Evolutionary conservation across 257 asterid genomes (phyloP).

Genomic region (Oldenlandia corymbosa): DNA sequence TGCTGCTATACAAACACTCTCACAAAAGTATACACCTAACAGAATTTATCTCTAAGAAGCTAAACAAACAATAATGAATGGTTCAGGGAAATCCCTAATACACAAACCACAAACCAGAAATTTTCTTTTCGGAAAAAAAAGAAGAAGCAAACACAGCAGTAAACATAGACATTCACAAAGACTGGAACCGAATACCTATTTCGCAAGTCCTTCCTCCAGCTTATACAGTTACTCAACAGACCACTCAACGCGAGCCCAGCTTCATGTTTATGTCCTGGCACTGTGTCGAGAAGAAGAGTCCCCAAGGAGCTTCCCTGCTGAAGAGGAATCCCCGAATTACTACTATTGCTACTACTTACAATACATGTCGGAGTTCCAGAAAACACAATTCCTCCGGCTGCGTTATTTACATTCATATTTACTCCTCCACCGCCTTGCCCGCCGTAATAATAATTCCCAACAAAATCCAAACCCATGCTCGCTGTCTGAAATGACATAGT

Average conservation of each 20-base stretch:
- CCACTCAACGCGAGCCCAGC: conserved; percentile 84
- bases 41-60: no score
- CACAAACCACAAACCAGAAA: neutral
- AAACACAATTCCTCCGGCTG: conserved; percentile 41
- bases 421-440: no score
- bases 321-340: conserved; percentile 28
- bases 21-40: no score
- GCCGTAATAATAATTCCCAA: conserved; percentile 31
- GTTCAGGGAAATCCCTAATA: no score
- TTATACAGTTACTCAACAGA: conserved; percentile 63
- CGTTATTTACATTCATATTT: conserved; percentile 6
- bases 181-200: conserved; percentile 61
- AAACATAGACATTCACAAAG: conserved; percentile 5
- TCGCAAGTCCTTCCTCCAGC: conserved; percentile 78
- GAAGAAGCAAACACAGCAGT: neutral
- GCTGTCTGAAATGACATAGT: conserved; percentile 39
- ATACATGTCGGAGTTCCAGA: conserved; percentile 25
- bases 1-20: no score
- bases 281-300: conserved; percentile 53
- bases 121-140: no score
- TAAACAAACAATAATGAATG: no score
- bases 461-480: conserved; percentile 10
- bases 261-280: conserved; percentile 73
- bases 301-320: conserved; percentile 23
- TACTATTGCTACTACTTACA: conserved; percentile 11